Evolutionary conservation across 768 basidiomycete species (phyloP).

Genomic region (Mrakia frigida): DNA sequence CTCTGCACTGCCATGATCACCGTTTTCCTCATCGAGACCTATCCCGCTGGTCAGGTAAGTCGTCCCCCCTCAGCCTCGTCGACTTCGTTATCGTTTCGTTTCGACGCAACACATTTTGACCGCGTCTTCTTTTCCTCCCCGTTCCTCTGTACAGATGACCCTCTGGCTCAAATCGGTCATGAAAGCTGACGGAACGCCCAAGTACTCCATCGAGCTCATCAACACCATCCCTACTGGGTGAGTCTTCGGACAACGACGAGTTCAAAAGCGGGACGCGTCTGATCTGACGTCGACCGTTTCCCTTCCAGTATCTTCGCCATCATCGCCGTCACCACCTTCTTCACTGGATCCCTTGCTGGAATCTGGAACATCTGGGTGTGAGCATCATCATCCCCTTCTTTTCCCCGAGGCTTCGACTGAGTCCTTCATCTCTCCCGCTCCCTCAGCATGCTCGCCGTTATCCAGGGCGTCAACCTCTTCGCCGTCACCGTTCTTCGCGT

Average conservation of each 20-base stretch:
- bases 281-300: too few relatives aligned
- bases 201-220: conserved; percentile 22
- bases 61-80: too few relatives aligned
- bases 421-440: neutral
- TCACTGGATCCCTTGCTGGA: conserved; percentile 2
- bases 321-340: conserved; percentile 28
- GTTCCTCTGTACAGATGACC: neutral
- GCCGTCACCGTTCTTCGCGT: conserved; percentile 18
- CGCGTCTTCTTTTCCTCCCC: neutral
- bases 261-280: too few relatives aligned
- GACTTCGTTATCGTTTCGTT: too few relatives aligned
- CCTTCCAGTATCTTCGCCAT: conserved; percentile 15
- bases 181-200: conserved; percentile 3
- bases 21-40: conserved; percentile 10
- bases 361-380: conserved; percentile 7
- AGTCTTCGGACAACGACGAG: too few relatives aligned
- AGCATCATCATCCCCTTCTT: too few relatives aligned
- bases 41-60: conserved; percentile 23
- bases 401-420: neutral
- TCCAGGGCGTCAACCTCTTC: conserved; percentile 26
- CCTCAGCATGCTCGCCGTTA: conserved; percentile 15
- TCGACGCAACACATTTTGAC: neutral
- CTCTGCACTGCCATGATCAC: conserved; percentile 6
- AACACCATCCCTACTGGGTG: conserved; percentile 24
- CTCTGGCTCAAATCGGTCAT: conserved; percentile 27